phyloP scores from a whole-genome alignment of 495 filamentous ascomycete species.

The Aspergillus affinis region DNA sequence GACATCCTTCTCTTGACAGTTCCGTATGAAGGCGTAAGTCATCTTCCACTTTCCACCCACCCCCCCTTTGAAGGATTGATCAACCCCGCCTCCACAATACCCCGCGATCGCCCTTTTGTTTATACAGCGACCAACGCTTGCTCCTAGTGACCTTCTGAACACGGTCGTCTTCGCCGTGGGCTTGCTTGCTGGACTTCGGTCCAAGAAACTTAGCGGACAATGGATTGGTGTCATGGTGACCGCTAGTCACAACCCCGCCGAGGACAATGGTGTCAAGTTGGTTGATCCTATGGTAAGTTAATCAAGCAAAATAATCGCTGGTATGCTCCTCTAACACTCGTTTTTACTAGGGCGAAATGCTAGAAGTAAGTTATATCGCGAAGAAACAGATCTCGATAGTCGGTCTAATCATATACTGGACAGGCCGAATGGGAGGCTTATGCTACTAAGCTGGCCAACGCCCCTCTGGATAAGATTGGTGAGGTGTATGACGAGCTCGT shows the following conservation, averaged over 20 bases:
- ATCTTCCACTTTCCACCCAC: neutral
- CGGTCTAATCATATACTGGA: constrained; percentile 13
- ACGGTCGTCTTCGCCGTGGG: constrained; percentile 90
- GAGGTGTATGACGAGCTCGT: constrained; percentile 73
- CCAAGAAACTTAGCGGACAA: constrained; percentile 81
- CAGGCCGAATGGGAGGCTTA: constrained; percentile 82
- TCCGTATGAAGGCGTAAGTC: constrained; percentile 77
- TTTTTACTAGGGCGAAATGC: constrained; percentile 76
- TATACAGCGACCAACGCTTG: constrained; percentile 28
- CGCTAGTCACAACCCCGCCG: constrained; percentile 94
- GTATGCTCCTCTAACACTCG: constrained; percentile 3
- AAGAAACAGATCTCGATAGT: constrained; percentile 1
- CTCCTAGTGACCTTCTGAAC: constrained; percentile 62
- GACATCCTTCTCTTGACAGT: constrained; percentile 43
- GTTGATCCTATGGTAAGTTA: constrained; percentile 83
- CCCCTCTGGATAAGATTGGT: constrained; percentile 67
- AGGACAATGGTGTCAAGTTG: constrained; percentile 97
- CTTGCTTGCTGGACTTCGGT: constrained; percentile 85
- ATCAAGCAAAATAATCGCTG: neutral
- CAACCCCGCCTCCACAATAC: constrained; percentile 39
- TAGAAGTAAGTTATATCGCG: constrained; percentile 59
- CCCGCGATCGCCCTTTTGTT: constrained; percentile 37
- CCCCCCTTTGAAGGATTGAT: constrained; percentile 23
- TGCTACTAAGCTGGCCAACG: constrained; percentile 85
- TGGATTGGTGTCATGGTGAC: constrained; percentile 99